Base-by-base conservation (phyloP, 2,329 filamentous ascomycete species). In the Kalaharituber pfeilii region DNA sequence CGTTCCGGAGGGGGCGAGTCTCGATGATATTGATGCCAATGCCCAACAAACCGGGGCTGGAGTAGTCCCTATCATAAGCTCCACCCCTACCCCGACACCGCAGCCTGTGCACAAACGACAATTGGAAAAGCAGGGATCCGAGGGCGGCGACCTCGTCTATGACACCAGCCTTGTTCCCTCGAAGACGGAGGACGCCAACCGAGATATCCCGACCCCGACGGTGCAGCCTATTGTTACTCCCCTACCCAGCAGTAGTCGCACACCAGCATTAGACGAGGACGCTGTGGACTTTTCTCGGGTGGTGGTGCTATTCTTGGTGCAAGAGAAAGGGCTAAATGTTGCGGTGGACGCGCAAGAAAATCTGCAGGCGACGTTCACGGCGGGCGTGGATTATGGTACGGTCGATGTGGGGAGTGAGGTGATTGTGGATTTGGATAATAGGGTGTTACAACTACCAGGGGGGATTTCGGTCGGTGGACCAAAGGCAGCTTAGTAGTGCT, bases 211-310 rank as follows among this genome's bases (percentile, higher is more conserved):
- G 9, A 36, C 30, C 9, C 18, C 42, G 25, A 47, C 42, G 5
- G 57, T 63, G 0, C 47, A 56, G 11, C 49, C 56, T 15, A 54
- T 58, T 36, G 56, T 59, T 4, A 49, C 57, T 33, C 54, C 50
- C 7, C 53, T 53, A 13, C 52, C 57, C 1, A 39, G 52, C 3
- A 6, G 60, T 5, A 65, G 65, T 11, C 60, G 67, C 2, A 64
- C 60, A 1, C 80, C 80, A 50, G 65, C 64, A 0, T 68, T 78
- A 11, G 76, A 75, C 1, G 71, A 80, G 54, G 70, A 76, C 50
- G 72, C 73, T 0, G 67, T 81, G 1, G 80, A 83, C 62, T 84
- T 84, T 67, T 75, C 78, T 0, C 73, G 80, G 2, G 72, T 81
- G 1, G 74, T 73, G 0, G 75, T 83, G 2, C 69, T 84, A 15